Percentiles rank a stretch among this genome's conserved stretches.
Conservation (phyloP, 371 early-diverging fungal species). For the Fennellomyces sp. region DNA sequence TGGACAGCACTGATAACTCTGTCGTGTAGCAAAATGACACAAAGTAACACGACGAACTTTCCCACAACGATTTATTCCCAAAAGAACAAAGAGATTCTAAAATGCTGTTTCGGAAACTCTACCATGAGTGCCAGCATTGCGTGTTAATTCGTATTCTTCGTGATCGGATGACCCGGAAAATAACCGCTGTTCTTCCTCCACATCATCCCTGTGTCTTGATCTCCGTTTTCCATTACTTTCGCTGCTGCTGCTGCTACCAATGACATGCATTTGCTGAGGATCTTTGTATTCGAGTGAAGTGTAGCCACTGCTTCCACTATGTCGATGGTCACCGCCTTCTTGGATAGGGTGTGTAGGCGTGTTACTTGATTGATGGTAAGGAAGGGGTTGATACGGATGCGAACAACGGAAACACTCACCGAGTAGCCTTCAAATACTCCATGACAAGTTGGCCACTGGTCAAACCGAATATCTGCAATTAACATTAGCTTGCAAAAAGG, state of each 20-base stretch:
- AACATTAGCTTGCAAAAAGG: too few relatives aligned
- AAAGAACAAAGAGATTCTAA: too few relatives aligned
- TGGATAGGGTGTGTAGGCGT: neutral
- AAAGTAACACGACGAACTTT: too few relatives aligned
- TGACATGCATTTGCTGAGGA: neutral
- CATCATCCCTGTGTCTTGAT: neutral
- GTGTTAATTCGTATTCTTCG: neutral
- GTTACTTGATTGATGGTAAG: neutral
- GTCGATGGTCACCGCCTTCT: neutral
- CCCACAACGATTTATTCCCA: too few relatives aligned
- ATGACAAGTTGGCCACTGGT: conserved; percentile 10
- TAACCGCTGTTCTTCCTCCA: neutral
- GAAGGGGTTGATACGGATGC: neutral
- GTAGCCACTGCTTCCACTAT: neutral
- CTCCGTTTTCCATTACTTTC: neutral
- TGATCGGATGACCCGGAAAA: neutral
- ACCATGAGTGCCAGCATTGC: neutral
- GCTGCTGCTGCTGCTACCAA: neutral
- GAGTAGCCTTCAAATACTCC: conserved; percentile 7
- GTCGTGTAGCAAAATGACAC: too few relatives aligned
- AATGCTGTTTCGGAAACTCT: too few relatives aligned
- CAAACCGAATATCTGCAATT: conserved; percentile 13
- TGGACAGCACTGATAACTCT: too few relatives aligned
- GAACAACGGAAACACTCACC: too few relatives aligned
- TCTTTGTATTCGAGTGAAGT: conserved; percentile 1